Evolutionary conservation across 2,329 filamentous ascomycete genomes (phyloP), one percentile per base, ranked within the genome.

Genomic region (Clonostachys sp.): DNA sequence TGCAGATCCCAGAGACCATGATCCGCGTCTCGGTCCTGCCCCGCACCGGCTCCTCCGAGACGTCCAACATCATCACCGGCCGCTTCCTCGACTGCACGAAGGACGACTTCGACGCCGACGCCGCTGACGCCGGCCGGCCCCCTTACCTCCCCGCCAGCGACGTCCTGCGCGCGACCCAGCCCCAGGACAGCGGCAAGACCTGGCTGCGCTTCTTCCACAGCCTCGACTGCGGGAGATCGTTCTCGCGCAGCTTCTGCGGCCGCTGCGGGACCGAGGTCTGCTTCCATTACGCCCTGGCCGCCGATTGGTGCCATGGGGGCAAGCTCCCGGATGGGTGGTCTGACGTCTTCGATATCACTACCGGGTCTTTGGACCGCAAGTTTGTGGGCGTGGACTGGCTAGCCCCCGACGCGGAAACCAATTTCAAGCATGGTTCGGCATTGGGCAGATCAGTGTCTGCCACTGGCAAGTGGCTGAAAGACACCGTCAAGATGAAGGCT

Each of bases 161-260:
- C 10, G 46, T 55, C 17, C 41, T 59, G 6, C 48, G 49, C 5
- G 51, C 54, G 9, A 18, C 17, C 12, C 14, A 39, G 36, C 49
- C 42, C 36, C 45, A 47, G 14, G 36, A 39, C 12, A 48, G 35
- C 6, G 33, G 13, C 9, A 35, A 16, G 7, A 53, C 52, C 7
- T 59, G 54, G 53, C 39, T 61, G 12, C 51, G 57, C n/a, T 61
- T 57, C 52, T 60, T 52, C 41, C 58, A 60, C 42, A 51, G 51
- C 34, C 34, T n/a, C 3, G 44, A 48, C n/a, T 55, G 55, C 36
- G 45, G 49, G 17, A 34, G 42, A 5, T 46, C 44, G 1, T 41
- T 39, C 36, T 58, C 59, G 0, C 57, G 59, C 12, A 52, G 49
- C 40, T 61, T 61, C 43, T 61, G 59, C 17, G 53, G 53, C 1